phyloP scores from a whole-genome alignment of 768 basidiomycete species.

The Termitomyces sp. region DNA sequence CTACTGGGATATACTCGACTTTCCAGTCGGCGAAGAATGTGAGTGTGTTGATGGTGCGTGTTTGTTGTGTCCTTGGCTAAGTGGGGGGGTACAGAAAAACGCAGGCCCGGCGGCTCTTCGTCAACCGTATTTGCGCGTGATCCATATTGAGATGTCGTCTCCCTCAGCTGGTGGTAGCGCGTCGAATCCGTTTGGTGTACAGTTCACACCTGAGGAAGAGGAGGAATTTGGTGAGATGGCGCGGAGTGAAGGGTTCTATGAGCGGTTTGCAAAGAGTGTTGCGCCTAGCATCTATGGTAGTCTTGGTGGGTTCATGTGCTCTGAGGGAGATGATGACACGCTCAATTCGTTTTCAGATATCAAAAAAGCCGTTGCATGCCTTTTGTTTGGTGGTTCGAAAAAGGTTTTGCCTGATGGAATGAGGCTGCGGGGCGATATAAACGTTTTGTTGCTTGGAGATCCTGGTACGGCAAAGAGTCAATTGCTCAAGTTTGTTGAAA shows the following conservation, averaged over 20 bases:
- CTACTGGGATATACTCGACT: conserved; percentile 95
- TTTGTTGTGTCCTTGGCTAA: conserved; percentile 1
- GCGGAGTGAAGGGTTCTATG: conserved; percentile 84
- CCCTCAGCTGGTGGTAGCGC: conserved; percentile 64
- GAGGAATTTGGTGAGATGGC: conserved; percentile 94
- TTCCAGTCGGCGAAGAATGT: conserved; percentile 88
- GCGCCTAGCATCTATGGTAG: conserved; percentile 97
- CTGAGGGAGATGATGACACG: background rate
- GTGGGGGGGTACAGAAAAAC: conserved; percentile 46
- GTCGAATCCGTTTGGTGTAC: conserved; percentile 80
- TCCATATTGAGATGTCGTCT: conserved; percentile 88
- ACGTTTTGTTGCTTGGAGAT: conserved; percentile 93
- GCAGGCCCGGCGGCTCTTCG: conserved; percentile 86
- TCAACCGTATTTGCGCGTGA: conserved; percentile 88
- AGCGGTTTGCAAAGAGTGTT: conserved; percentile 89
- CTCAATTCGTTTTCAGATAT: conserved; percentile 58
- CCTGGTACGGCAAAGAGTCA: conserved; percentile 99
- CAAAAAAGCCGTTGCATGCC: conserved; percentile 94
- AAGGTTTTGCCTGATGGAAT: conserved; percentile 97
- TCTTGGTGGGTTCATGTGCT: conserved; percentile 50
- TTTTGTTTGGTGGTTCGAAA: conserved; percentile 97
- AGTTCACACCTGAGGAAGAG: conserved; percentile 93
- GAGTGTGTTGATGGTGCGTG: conserved; percentile 15
- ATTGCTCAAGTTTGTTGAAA: conserved; percentile 97
- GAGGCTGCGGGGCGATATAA: conserved; percentile 95